Evolutionary conservation across 768 basidiomycete species (phyloP), one percentile per base, ranked within the genome.

Genomic region (Boletus subparvulus): DNA sequence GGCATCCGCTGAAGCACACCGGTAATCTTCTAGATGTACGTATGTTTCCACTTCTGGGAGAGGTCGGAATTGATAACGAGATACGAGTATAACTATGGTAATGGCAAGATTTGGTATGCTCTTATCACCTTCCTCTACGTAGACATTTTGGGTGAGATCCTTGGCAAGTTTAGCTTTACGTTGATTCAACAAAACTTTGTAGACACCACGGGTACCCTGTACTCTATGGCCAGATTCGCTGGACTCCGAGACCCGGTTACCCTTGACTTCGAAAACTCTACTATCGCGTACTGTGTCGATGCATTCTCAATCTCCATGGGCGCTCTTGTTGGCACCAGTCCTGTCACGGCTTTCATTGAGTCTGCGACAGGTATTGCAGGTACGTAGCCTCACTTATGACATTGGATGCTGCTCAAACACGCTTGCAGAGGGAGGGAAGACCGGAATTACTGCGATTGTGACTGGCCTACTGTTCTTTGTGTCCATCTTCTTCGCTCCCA

Each of bases 201-300:
- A 71, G 74, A 78, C 55, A 78, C 75, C 30, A 79, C 77, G 53
- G 87, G 92, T 66, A 93, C 92, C 10, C 76, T 94, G 5, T 92
- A 93, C 69, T 88, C 92, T 39, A 93, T 94, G 92, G 89, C 90
- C 51, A 92, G 88, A 69, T 93, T 93, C 60, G 90, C 92, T 7
- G 90, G 89, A n/a, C 80, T 94, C 2, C 89, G 89, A 46, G 87
- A 93, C 66, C 87, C 87, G 1, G 82, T 90, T 14, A 92, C 91
- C 28, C 77, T 92, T 54, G 92, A 94, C 69, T 94, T 94, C 62
- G 92, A 94, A 73, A 83, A 85, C 59, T 89, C 87, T 17, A 90
- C 86, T 14, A 76, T 88, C 57, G 90, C 90, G 4, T 92, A 92
- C 72, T 92, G 89, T 60, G 82, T 91, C 26, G 90, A 92, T 62